Evolutionary conservation across 257 asterid genomes (phyloP).

Genomic region (Przewalskia tangutica): DNA sequence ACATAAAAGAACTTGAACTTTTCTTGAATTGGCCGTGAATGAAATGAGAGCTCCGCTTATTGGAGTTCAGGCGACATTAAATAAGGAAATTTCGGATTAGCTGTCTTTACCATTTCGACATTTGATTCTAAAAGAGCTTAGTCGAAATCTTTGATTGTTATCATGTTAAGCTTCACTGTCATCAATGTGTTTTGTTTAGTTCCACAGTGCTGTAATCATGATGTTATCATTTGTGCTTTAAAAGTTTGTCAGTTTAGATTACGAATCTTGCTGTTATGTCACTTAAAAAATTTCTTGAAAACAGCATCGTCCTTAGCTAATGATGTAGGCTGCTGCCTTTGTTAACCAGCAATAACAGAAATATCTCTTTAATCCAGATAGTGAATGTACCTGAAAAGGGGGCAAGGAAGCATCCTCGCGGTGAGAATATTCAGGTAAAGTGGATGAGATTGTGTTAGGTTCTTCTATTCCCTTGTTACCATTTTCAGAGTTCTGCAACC

Average conservation of each 20-base stretch:
- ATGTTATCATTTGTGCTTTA: neutral
- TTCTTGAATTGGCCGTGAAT: neutral
- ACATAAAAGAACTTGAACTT: neutral
- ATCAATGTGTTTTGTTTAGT: neutral
- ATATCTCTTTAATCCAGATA: constrained; percentile 38
- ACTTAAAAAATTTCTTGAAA: neutral
- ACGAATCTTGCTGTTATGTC: neutral
- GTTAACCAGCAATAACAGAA: neutral
- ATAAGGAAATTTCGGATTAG: neutral
- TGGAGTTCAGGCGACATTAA: neutral
- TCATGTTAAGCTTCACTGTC: neutral
- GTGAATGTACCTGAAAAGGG: constrained; percentile 96
- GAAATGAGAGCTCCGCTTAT: neutral
- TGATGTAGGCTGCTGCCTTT: neutral
- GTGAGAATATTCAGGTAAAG: constrained; percentile 76
- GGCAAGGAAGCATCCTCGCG: constrained; percentile 93
- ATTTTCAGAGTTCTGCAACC: neutral
- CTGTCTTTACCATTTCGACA: neutral
- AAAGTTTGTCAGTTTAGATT: neutral
- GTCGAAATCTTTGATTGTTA: neutral
- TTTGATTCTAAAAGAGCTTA: neutral
- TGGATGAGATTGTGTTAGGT: constrained; percentile 7
- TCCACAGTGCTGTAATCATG: neutral
- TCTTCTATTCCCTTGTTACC: neutral
- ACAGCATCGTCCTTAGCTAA: neutral